Conservation (phyloP, 2,329 filamentous ascomycete genomes). For the Aspergillus proliferans region DNA sequence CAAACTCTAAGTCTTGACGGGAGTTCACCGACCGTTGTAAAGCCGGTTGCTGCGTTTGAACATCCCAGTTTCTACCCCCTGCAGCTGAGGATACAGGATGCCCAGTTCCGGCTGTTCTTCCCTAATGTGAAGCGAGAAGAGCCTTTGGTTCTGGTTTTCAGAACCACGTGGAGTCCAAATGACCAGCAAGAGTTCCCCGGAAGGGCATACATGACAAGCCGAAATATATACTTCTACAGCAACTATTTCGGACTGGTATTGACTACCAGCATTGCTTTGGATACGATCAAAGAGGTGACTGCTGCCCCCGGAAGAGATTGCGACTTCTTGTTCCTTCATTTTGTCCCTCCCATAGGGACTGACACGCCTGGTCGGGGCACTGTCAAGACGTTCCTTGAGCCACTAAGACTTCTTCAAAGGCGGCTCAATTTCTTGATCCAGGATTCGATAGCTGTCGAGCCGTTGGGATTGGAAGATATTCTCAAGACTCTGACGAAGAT, state of each 20-base stretch:
- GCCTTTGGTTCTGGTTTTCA: constrained; percentile 83
- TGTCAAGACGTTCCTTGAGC: constrained; percentile 88
- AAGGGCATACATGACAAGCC: constrained; percentile 78
- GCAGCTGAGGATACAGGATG: constrained; percentile 77
- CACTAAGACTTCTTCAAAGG: constrained; percentile 71
- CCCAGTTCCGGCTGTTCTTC: constrained; percentile 89
- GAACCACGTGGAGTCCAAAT: constrained; percentile 78
- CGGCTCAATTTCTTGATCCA: constrained; percentile 81
- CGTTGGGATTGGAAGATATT: constrained; percentile 61
- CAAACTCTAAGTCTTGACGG: constrained; percentile 54
- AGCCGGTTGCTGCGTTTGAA: constrained; percentile 41
- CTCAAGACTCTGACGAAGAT: constrained; percentile 68
- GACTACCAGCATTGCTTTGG: constrained; percentile 69
- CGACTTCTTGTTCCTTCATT: constrained; percentile 84
- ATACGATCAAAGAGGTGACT: constrained; percentile 79
- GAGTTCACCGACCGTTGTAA: constrained; percentile 30
- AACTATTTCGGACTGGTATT: constrained; percentile 87
- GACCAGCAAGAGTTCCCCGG: constrained; percentile 73
- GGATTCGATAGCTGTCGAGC: constrained; percentile 66
- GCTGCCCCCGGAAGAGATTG: constrained; percentile 84
- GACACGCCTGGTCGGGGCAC: constrained; percentile 67
- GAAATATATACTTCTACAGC: constrained; percentile 92
- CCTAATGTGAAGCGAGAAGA: constrained; percentile 71
- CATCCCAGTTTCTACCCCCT: constrained; percentile 72
- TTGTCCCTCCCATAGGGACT: constrained; percentile 57